Conservation (phyloP, 1,284 basidiomycete genomes). For the Meripilus lineatus region DNA sequence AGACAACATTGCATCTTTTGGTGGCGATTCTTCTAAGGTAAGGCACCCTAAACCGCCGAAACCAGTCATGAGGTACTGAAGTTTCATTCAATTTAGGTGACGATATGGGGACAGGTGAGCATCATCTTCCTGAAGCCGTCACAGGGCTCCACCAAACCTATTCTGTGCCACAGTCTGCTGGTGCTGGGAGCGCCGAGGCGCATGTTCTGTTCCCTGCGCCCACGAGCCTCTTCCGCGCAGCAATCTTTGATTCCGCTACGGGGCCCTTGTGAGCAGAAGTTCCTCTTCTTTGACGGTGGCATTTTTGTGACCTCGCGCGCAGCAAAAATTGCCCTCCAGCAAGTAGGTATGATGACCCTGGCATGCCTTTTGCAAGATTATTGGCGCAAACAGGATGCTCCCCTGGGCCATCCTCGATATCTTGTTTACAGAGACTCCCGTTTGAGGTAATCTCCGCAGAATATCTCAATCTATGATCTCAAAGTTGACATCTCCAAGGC, state of each 20-base stretch:
- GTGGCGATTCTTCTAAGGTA: conserved; percentile 58
- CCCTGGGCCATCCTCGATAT: conserved; percentile 34
- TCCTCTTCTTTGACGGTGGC: background rate
- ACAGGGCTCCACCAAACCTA: too few species aligned
- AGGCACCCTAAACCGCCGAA: background rate
- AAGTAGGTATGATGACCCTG: conserved; percentile 49
- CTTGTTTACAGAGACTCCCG: conserved; percentile 43
- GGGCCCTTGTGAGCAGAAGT: conserved; percentile 46
- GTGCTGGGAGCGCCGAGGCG: conserved; percentile 49
- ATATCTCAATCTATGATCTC: background rate
- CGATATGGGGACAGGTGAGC: conserved; percentile 54
- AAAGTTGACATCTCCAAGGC: conserved; percentile 26
- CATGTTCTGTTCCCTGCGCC: conserved; percentile 43
- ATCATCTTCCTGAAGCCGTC: background rate
- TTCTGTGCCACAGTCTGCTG: conserved; percentile 52
- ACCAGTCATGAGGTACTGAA: background rate
- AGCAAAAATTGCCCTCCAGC: conserved; percentile 54
- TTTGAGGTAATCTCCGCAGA: conserved; percentile 35
- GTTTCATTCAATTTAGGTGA: conserved; percentile 36
- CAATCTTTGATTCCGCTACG: conserved; percentile 46
- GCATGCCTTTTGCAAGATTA: conserved; percentile 47
- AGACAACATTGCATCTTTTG: conserved; percentile 56
- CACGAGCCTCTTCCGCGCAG: conserved; percentile 44
- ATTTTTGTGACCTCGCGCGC: background rate
- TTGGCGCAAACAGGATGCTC: conserved; percentile 43